These are phyloP conservation scores for Colletotrichum australisinense DNA, from an alignment of 2,329 filamentous ascomycete genomes.

Conservation along the genomic window DNA sequence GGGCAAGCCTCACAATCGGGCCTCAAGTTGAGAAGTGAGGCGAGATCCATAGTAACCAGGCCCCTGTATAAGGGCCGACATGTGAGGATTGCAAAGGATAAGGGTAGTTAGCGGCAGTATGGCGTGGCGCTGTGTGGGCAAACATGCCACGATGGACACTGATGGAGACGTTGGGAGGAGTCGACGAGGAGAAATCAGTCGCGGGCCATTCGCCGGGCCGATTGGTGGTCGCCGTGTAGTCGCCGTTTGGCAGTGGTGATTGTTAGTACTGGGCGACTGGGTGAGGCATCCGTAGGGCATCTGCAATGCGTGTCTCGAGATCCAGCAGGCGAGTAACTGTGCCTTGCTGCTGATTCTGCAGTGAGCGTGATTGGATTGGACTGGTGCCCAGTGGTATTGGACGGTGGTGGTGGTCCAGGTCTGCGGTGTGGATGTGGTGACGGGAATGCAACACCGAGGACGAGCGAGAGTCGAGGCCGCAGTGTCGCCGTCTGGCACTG, in stretches of 20 bases:
- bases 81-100: conserved; percentile 5
- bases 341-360: conserved; percentile 8
- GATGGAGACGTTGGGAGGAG: background rate
- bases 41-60: conserved; percentile 24
- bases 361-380: background rate
- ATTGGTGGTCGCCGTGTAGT: background rate
- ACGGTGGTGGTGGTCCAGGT: background rate
- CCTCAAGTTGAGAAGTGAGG: conserved; percentile 20
- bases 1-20: conserved; percentile 13
- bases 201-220: conserved; percentile 19
- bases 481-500: background rate
- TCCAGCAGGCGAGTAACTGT: conserved; percentile 12
- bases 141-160: conserved; percentile 29
- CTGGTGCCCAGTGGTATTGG: background rate
- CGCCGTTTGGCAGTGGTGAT: background rate
- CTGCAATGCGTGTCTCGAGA: conserved; percentile 16
- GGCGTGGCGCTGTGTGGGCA: conserved; percentile 24
- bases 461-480: background rate
- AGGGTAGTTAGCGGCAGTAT: conserved; percentile 9
- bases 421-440: background rate
- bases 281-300: background rate
- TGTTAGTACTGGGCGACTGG: background rate
- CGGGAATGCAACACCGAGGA: conserved; percentile 20
- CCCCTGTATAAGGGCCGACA: conserved; percentile 4
- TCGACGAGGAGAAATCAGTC: background rate